These are phyloP conservation scores for Ophiostoma ulmi DNA, from an alignment of 2,329 filamentous ascomycete species.

Conservation along the genomic window DNA sequence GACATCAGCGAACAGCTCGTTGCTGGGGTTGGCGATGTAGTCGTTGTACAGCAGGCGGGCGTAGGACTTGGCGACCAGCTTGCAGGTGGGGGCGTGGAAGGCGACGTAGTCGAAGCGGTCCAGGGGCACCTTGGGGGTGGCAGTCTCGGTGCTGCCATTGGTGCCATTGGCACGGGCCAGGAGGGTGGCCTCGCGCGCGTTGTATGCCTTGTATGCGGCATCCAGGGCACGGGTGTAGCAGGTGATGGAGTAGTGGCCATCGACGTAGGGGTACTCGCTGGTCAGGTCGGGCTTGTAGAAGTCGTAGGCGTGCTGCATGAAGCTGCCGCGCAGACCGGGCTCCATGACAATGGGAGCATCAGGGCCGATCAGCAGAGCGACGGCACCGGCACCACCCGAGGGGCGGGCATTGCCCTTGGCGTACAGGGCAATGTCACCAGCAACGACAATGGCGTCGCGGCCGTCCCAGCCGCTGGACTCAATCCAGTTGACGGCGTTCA, in stretches of 20 bases:
- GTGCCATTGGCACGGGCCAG: conserved; percentile 35
- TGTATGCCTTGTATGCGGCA: conserved; percentile 75
- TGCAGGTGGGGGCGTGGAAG: conserved; percentile 84
- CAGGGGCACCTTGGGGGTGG: conserved; percentile 55
- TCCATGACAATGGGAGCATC: conserved; percentile 72
- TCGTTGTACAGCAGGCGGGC: conserved; percentile 81
- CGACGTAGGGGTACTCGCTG: conserved; percentile 81
- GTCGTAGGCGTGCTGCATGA: conserved; percentile 81
- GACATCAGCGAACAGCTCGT: conserved; percentile 66
- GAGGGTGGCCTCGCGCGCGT: conserved; percentile 62
- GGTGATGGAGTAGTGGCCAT: conserved; percentile 75
- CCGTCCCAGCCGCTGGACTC: conserved; percentile 86
- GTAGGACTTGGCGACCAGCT: conserved; percentile 80
- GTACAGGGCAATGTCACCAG: conserved; percentile 79
- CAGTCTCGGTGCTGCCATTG: conserved; percentile 42
- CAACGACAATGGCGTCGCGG: conserved; percentile 71
- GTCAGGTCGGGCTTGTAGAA: conserved; percentile 88
- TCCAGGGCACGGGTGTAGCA: conserved; percentile 81
- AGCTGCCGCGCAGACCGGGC: conserved; percentile 71
- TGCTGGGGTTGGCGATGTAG: conserved; percentile 65
- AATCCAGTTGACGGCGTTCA: conserved; percentile 80
- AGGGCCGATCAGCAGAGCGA: conserved; percentile 74
- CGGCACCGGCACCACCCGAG: conserved; percentile 72
- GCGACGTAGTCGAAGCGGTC: conserved; percentile 79
- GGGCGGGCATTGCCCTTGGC: conserved; percentile 77